Evolutionary conservation across 148 eudicot genomes (phyloP).

Genomic region (Silene conica): DNA sequence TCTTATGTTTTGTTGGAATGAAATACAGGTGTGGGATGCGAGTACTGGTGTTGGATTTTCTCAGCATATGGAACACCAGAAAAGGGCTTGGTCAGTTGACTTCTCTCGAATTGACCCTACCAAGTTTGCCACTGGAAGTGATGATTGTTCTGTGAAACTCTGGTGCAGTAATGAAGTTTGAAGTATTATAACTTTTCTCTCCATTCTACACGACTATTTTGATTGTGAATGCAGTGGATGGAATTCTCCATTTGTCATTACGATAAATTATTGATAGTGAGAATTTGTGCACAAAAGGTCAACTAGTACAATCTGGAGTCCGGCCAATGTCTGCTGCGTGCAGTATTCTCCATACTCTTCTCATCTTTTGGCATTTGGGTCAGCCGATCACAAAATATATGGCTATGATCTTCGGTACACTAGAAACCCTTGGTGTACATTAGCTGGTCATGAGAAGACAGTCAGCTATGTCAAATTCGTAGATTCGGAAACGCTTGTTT

Average conservation of each 20-base stretch:
- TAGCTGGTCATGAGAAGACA: conserved; percentile 70
- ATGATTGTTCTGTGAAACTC: conserved; percentile 72
- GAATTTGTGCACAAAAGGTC: conserved; percentile 53
- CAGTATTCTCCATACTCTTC: conserved; percentile 76
- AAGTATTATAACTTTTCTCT: conserved; percentile 34
- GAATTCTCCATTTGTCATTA: not conserved
- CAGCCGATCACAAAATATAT: conserved; percentile 79
- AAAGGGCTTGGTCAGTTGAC: conserved; percentile 96
- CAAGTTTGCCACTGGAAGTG: conserved; percentile 81
- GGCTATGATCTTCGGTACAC: conserved; percentile 80
- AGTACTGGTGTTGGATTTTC: conserved; percentile 51
- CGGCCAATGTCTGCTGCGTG: conserved; percentile 81
- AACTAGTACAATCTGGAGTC: conserved; percentile 49
- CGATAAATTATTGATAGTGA: not conserved
- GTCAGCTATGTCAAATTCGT: conserved; percentile 87
- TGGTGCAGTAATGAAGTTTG: conserved; percentile 92
- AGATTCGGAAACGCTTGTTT: conserved; percentile 65
- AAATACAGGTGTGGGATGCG: conserved; percentile 83
- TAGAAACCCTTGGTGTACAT: conserved; percentile 68
- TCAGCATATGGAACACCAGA: conserved; percentile 56
- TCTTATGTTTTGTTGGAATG: conserved; percentile 18
- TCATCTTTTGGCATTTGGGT: conserved; percentile 74
- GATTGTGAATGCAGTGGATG: not conserved
- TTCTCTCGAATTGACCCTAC: conserved; percentile 76
- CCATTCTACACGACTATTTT: not conserved